These are phyloP conservation scores for Gynochthodes officinalis DNA, from an alignment of 257 asterid species.

Conservation along the genomic window DNA sequence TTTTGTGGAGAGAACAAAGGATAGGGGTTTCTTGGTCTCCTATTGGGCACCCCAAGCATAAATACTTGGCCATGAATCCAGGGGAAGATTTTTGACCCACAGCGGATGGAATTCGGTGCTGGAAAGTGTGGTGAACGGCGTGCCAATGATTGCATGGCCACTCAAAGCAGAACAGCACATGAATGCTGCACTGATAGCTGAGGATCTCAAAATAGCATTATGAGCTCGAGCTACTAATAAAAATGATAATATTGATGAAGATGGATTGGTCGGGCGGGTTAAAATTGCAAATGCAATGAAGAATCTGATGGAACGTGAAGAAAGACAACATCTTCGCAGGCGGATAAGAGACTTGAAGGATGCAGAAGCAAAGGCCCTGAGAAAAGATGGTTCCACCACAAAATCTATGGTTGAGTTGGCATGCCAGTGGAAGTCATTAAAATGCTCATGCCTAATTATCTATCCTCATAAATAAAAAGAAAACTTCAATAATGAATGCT, in stretches of 20 bases:
- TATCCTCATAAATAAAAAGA: too few species aligned
- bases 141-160: constrained; percentile 29
- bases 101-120: constrained; percentile 28
- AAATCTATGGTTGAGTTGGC: constrained; percentile 23
- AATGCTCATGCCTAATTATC: too few species aligned
- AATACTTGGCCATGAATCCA: constrained; percentile 15
- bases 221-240: background rate
- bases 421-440: constrained; percentile 14
- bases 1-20: constrained; percentile 17
- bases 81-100: constrained; percentile 17
- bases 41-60: constrained; percentile 29
- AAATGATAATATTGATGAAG: too few species aligned
- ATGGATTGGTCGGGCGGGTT: constrained; percentile 7
- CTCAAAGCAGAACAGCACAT: constrained; percentile 23
- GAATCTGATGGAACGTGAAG: constrained; percentile 21
- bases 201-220: constrained; percentile 16
- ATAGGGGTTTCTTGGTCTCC: constrained; percentile 16
- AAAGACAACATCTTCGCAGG: constrained; percentile 3
- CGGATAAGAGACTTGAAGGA: constrained; percentile 9
- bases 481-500: too few species aligned
- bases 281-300: constrained; percentile 20
- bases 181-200: constrained; percentile 13
- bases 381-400: constrained; percentile 18
- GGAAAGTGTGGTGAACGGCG: constrained; percentile 13
- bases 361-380: constrained; percentile 13